These are phyloP conservation scores for Mycena chlorophos DNA, from an alignment of 768 basidiomycete species.

Conservation along the genomic window DNA sequence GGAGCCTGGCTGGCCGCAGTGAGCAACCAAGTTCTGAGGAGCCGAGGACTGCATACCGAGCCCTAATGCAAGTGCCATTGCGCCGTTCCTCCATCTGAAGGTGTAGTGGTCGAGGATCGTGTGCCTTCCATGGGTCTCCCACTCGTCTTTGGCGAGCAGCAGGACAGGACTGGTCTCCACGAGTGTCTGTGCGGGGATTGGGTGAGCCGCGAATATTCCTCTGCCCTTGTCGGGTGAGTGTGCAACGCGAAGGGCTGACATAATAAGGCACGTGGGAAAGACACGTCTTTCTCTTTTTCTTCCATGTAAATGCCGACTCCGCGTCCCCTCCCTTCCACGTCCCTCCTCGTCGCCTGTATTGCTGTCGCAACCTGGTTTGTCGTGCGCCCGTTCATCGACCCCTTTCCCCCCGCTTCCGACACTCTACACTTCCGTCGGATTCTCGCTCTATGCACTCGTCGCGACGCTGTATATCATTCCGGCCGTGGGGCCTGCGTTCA, in stretches of 20 bases:
- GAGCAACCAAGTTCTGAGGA: not conserved
- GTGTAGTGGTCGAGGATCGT: slow-evolving; percentile 76
- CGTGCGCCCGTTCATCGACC: slow-evolving; percentile 67
- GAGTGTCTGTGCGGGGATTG: slow-evolving; percentile 60
- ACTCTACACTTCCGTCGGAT: slow-evolving; percentile 77
- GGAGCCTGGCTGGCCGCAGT: slow-evolving; percentile 51
- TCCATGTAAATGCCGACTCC: slow-evolving; percentile 32
- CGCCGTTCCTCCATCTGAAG: slow-evolving; percentile 71
- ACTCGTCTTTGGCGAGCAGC: slow-evolving; percentile 72
- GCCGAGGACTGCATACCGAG: slow-evolving; percentile 52
- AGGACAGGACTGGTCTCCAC: slow-evolving; percentile 86
- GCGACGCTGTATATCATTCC: slow-evolving; percentile 79
- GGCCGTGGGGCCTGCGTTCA: slow-evolving; percentile 76
- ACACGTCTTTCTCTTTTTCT: not conserved
- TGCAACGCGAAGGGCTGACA: slow-evolving; percentile 4
- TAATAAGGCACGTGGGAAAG: not conserved
- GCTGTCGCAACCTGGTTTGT: slow-evolving; percentile 77
- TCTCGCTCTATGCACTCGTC: slow-evolving; percentile 81
- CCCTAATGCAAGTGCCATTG: slow-evolving; percentile 78
- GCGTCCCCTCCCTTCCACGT: slow-evolving; percentile 50
- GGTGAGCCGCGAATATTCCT: slow-evolving; percentile 36
- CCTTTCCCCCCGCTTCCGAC: slow-evolving; percentile 68
- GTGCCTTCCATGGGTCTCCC: slow-evolving; percentile 57
- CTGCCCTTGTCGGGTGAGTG: slow-evolving; percentile 11
- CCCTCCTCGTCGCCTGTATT: slow-evolving; percentile 55